A percentile compares a stretch with the other conserved stretches of the same genome.
phyloP scores from a whole-genome alignment of 2,329 filamentous ascomycete genomes.

The Penicillium sclerotiorum region DNA sequence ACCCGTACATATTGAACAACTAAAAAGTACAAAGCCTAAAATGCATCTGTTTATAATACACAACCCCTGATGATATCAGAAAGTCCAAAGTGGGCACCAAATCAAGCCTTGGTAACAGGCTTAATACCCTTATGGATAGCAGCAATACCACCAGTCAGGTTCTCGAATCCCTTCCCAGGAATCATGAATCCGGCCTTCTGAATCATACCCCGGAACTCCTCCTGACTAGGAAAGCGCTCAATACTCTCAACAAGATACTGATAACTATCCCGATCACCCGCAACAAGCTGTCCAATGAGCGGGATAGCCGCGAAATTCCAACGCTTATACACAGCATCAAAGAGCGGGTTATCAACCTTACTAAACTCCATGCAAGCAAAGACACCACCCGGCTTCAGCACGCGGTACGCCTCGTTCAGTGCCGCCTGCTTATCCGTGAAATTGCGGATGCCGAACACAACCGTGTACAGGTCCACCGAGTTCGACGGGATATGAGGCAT shows the following conservation, averaged over 20 bases:
- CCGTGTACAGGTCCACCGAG: slow-evolving; percentile 92
- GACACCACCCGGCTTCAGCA: slow-evolving; percentile 90
- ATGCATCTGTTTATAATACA: slow-evolving; percentile 23
- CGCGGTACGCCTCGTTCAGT: slow-evolving; percentile 78
- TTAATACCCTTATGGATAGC: slow-evolving; percentile 98
- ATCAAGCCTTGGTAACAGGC: slow-evolving; percentile 47
- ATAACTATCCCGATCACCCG: slow-evolving; percentile 91
- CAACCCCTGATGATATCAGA: neutral
- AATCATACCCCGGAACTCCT: slow-evolving; percentile 69
- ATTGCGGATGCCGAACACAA: slow-evolving; percentile 96
- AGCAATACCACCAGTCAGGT: slow-evolving; percentile 88
- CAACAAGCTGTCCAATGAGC: slow-evolving; percentile 91
- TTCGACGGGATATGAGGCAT: slow-evolving; percentile 66
- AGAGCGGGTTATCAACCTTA: slow-evolving; percentile 74
- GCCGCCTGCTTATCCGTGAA: slow-evolving; percentile 90
- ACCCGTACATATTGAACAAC: no score
- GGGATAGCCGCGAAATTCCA: slow-evolving; percentile 97
- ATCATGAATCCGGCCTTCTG: slow-evolving; percentile 76
- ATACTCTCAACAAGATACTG: slow-evolving; percentile 99
- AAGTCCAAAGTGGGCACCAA: neutral
- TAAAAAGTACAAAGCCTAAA: no score
- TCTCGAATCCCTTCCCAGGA: slow-evolving; percentile 81
- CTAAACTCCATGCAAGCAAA: slow-evolving; percentile 97
- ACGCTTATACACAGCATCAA: slow-evolving; percentile 86
- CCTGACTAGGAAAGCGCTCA: slow-evolving; percentile 85